A percentile compares a stretch with the other conserved stretches of the same genome.
Evolutionary conservation across 352 stramenopile species (phyloP).

Genomic region (Phytophthora foliorum): DNA sequence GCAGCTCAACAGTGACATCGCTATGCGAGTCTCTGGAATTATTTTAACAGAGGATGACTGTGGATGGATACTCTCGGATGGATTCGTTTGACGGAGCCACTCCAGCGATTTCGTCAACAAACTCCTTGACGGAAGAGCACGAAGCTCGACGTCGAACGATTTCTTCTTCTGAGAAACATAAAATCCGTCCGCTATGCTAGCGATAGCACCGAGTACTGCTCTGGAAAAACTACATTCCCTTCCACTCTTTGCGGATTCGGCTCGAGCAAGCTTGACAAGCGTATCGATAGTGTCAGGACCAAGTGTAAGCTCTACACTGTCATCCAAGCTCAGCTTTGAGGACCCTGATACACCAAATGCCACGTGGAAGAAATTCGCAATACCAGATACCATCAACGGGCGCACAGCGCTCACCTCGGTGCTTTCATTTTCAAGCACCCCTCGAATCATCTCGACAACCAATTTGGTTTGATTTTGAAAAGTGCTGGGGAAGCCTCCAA

Average conservation of each 20-base stretch:
- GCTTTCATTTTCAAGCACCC: slow-evolving; percentile 17
- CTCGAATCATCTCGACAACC: slow-evolving; percentile 26
- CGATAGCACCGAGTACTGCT: slow-evolving; percentile 45
- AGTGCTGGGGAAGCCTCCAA: slow-evolving; percentile 28
- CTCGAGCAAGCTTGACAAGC: slow-evolving; percentile 37
- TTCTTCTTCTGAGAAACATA: slow-evolving; percentile 63
- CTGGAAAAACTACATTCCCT: slow-evolving; percentile 2
- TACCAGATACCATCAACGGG: slow-evolving; percentile 23
- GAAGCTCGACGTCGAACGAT: slow-evolving; percentile 54
- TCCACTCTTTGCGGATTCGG: slow-evolving; percentile 9
- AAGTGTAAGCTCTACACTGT: slow-evolving; percentile 32
- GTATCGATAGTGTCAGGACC: slow-evolving; percentile 25
- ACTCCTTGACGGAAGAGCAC: slow-evolving; percentile 35
- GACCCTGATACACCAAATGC: slow-evolving; percentile 29
- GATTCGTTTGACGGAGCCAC: slow-evolving; percentile 36
- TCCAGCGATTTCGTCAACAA: slow-evolving; percentile 48
- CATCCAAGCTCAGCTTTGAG: slow-evolving; percentile 4
- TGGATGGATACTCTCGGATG: slow-evolving; percentile 8
- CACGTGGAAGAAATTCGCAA: slow-evolving; percentile 45
- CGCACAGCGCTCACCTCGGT: not conserved
- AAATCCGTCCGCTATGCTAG: slow-evolving; percentile 37
- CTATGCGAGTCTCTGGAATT: slow-evolving; percentile 13
- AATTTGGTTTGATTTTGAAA: slow-evolving; percentile 33
- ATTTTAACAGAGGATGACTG: not conserved
- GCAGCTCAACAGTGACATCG: slow-evolving; percentile 39